phyloP scores from a whole-genome alignment of 495 filamentous ascomycete species.

The Bacidia rubella region DNA sequence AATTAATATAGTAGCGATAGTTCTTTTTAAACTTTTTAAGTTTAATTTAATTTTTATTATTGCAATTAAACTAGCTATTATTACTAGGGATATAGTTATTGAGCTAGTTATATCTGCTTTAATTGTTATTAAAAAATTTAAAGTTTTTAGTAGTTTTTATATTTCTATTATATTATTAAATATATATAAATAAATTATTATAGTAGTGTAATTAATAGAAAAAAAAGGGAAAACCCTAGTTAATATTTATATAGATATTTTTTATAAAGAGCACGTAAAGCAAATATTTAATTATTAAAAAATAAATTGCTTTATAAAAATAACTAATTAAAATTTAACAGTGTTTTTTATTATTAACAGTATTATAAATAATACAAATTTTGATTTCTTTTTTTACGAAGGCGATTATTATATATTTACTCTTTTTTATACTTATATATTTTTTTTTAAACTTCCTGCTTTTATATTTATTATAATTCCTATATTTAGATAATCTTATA shows the following conservation, averaged over 20 bases:
- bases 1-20: background rate
- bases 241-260: no score
- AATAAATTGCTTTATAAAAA: background rate
- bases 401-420: background rate
- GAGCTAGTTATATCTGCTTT: background rate
- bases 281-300: background rate
- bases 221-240: no score
- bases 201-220: background rate
- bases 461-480: background rate
- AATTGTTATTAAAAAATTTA: background rate
- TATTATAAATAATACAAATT: background rate
- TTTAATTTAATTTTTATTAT: background rate
- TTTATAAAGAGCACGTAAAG: background rate
- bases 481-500: background rate
- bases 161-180: background rate
- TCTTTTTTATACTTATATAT: background rate
- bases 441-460: no score
- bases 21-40: background rate
- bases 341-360: background rate
- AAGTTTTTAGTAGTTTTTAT: background rate
- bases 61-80: background rate
- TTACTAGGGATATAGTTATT: background rate
- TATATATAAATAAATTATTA: background rate
- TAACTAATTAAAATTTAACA: no score
- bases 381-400: background rate